Evolutionary conservation across 108 stramenopile species (phyloP), one percentile per base, ranked within the genome.

Genomic region (Ochromonas danica): DNA sequence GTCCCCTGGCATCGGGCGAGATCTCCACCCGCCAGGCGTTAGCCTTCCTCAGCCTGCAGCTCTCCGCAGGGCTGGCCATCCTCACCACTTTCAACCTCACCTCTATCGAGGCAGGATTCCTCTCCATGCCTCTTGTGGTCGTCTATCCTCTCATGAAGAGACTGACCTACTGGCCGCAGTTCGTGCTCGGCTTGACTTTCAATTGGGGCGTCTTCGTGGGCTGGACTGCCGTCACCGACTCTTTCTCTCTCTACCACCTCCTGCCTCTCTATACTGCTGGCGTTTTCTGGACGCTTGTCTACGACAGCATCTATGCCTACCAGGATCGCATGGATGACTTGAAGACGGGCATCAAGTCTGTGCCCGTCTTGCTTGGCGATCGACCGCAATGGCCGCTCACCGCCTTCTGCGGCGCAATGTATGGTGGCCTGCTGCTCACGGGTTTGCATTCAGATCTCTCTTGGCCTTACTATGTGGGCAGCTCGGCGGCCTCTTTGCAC

Each of bases 301-400:
- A 99, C 81, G 98, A 99, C 87, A 99, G 96, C 3, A 78, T 99
- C 40, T 99, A 99, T 87, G 98, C 95, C 10, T 93, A 98, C 85
- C 98, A 99, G 88, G 98, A 97, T 84, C 95, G 94, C 88, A 77
- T 43, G 10, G 97, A 97, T 79, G 97, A 97, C 85, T 81, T 82
- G 57, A 87, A 87, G 62, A 51, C 22, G 22, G 63, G 63, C 25
- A 25, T 67, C 3, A 67, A 67, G 25, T 67, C 63, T 14, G 6
- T 33, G 3, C 10, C 63, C 3, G 14, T 67, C 17, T 67, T 31
- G 3, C 63, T 67, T 67, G 63, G 63, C 25, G 63, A 67, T 67
- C 3, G 25, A 33, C 63, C 63, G 3, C 63, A 67, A 36, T 6
- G 3, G 6, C 30, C 63, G 25, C 83, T 89, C 0, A 33, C 81